Conservation (phyloP, 805 yeast genomes). For the Debaryomyces prosopidis region DNA sequence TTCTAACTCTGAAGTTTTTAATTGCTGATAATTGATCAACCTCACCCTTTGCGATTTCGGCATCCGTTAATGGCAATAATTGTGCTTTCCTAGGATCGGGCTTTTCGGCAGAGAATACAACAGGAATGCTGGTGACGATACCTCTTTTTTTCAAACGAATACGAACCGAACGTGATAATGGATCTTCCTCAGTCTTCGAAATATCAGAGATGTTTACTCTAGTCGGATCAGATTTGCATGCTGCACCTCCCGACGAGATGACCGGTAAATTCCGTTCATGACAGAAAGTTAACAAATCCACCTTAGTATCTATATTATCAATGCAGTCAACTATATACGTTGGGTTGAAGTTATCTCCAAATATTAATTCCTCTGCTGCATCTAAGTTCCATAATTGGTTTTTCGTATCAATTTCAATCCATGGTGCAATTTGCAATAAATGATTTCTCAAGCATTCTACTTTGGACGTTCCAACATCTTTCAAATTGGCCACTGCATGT, state of each 20-base stretch:
- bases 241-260: slow-evolving; percentile 95
- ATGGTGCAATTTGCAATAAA: slow-evolving; percentile 80
- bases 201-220: slow-evolving; percentile 88
- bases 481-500: slow-evolving; percentile 89
- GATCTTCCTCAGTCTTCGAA: slow-evolving; percentile 89
- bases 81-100: slow-evolving; percentile 95
- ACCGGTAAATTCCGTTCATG: slow-evolving; percentile 61
- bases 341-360: slow-evolving; percentile 53
- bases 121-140: slow-evolving; percentile 72
- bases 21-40: slow-evolving; percentile 87
- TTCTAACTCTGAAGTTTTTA: slow-evolving; percentile 88
- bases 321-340: slow-evolving; percentile 90
- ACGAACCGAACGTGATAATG: slow-evolving; percentile 84
- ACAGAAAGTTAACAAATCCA: slow-evolving; percentile 79
- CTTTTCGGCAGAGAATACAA: slow-evolving; percentile 90
- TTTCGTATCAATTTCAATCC: slow-evolving; percentile 79
- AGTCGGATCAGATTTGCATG: slow-evolving; percentile 93
- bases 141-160: slow-evolving; percentile 81
- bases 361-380: slow-evolving; percentile 60
- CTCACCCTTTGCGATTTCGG: slow-evolving; percentile 74
- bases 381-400: slow-evolving; percentile 77
- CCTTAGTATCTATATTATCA: slow-evolving; percentile 96
- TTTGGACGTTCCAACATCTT: slow-evolving; percentile 91
- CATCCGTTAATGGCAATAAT: slow-evolving; percentile 80
- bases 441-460: slow-evolving; percentile 78